A percentile compares a stretch with the other conserved stretches of the same genome.
Evolutionary conservation across 345 rosid genomes (phyloP).

Genomic region (Hibiscus tridactylites): DNA sequence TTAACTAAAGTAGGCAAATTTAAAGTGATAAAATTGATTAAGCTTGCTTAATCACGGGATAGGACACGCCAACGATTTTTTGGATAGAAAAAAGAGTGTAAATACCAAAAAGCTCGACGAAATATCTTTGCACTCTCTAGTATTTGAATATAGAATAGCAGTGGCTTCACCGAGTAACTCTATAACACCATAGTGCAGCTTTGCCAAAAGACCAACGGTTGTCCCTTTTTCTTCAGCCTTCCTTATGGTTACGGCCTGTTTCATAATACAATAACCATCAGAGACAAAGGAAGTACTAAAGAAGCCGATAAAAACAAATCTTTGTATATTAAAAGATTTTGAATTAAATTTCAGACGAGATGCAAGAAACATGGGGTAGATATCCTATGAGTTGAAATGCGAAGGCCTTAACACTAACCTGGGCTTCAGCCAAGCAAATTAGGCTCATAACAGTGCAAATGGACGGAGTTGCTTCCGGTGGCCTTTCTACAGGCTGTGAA

Average conservation of each 20-base stretch:
- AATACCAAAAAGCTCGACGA: constrained; percentile 52
- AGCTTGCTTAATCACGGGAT: not conserved
- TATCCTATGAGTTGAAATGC: not conserved
- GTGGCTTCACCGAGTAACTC: constrained; percentile 52
- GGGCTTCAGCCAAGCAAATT: constrained; percentile 82
- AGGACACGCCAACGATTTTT: not conserved
- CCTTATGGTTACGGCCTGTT: constrained; percentile 49
- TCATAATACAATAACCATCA: not conserved
- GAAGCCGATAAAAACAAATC: not conserved
- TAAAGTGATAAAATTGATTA: not conserved
- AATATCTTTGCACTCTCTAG: constrained; percentile 39
- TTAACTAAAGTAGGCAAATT: not conserved
- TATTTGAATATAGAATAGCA: constrained; percentile 23
- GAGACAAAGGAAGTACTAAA: not conserved
- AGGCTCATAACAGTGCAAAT: constrained; percentile 46
- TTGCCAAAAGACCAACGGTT: constrained; percentile 45
- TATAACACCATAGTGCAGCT: constrained; percentile 60
- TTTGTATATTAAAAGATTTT: not conserved
- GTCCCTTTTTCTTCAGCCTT: constrained; percentile 60
- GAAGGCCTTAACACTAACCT: constrained; percentile 33
- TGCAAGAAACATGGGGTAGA: not conserved
- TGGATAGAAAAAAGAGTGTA: not conserved
- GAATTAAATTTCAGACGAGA: not conserved
- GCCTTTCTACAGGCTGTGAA: constrained; percentile 33
- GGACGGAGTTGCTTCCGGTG: constrained; percentile 50